A percentile compares a stretch with the other conserved stretches of the same genome.
phyloP scores from a whole-genome alignment of 148 eudicot species.

The Gaultheria prostrata region DNA sequence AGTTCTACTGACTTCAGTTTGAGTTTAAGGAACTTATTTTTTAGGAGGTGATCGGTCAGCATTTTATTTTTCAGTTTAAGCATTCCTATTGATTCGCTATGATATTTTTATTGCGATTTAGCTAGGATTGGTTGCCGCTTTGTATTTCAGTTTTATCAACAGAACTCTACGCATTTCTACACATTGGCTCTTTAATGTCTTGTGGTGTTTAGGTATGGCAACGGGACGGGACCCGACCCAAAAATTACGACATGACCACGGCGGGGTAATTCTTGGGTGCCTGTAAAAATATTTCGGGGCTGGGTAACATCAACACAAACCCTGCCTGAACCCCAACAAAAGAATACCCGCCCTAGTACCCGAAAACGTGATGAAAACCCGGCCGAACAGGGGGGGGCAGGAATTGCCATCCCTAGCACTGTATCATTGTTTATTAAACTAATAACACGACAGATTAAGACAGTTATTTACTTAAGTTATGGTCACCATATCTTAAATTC shows the following conservation, averaged over 20 bases:
- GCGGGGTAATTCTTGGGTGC: too few relatives aligned
- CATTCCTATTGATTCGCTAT: not conserved
- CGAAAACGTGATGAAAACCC: too few relatives aligned
- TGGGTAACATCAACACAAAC: too few relatives aligned
- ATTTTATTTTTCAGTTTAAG: not conserved
- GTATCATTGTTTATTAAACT: not conserved
- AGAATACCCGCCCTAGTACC: too few relatives aligned
- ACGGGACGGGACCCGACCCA: too few relatives aligned
- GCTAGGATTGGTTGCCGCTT: not conserved
- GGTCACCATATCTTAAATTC: not conserved
- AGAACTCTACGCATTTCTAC: not conserved
- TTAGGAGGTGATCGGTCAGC: not conserved
- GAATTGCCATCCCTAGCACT: too few relatives aligned
- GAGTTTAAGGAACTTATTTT: slow-evolving; percentile 15
- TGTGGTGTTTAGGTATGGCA: not conserved
- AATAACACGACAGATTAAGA: not conserved
- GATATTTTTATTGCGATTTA: not conserved
- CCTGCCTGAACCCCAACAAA: too few relatives aligned
- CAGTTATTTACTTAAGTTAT: not conserved
- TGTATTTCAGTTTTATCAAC: not conserved
- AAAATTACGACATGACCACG: too few relatives aligned
- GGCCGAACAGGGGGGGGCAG: too few relatives aligned
- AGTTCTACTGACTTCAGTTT: slow-evolving; percentile 27
- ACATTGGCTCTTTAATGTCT: not conserved
- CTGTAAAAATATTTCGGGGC: too few relatives aligned